Base-by-base conservation (phyloP, 768 basidiomycete species). In the Mycena chlorophos region DNA sequence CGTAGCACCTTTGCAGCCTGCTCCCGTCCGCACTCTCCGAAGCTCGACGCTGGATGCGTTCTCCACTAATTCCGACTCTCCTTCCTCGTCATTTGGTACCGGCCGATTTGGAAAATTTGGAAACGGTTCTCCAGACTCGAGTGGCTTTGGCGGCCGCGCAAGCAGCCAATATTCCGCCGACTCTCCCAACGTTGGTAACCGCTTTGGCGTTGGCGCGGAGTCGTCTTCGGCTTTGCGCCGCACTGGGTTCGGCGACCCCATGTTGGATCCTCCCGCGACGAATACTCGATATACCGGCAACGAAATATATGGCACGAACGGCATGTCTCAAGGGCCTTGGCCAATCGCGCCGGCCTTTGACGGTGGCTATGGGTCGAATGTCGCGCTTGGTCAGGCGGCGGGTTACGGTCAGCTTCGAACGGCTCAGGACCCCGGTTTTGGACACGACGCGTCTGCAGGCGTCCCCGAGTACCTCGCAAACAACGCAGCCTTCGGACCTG, bases 51-150 rank as follows among this genome's bases (percentile, higher is more conserved):
- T 90, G 54, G 88, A 91, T 63, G 76, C 82, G 1, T 86, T 83
- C 12, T 85, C 88, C 26, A 77, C 75, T 65, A 74, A 79, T 28
- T 80, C 86, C 16, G 85, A 87, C 56, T 90, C 89, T 8, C 87
- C 88, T 2, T 80, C 86, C 2, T 90, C 89, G 2, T 87, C 88
- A 3, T 79, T 89, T 39, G 81, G 86, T 56, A 81, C 76, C 26
- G 81, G 79, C 27, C 73, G 84, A 58, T 87, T 88, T 66, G 77
- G 80, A 42, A 82, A 84, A 58, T 87, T 88, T 66, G 77, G 80
- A 42, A 82, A 84, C 59, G 78, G 76, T 19, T 90, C 89, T 28
- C 89, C 89, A 0, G 89, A 91, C 68, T 79, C 82, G n/a, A 68
- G 76, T 25, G 71, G 75, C 6, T 82, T 87, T 60, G 78, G 77